Conservation (phyloP, 768 basidiomycete species). For the Tylopilus balloui region DNA sequence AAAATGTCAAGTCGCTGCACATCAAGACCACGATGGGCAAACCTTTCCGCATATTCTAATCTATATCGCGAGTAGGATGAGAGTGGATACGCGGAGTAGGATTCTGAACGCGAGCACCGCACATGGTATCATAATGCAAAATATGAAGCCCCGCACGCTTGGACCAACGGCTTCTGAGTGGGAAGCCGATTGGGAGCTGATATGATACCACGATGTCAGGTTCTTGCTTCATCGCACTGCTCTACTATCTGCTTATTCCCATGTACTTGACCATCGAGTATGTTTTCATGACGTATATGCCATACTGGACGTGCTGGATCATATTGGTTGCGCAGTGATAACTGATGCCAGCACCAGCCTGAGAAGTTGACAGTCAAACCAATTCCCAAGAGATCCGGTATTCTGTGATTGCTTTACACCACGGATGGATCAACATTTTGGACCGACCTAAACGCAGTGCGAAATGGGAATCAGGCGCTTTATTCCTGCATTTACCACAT, state of each 20-base stretch:
- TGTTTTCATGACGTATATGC: conserved; percentile 10
- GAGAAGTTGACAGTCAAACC: conserved; percentile 4
- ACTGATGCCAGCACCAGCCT: conserved; percentile 10
- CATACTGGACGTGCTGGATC: conserved; percentile 7
- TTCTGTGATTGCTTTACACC: not conserved
- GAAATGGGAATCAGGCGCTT: too few relatives aligned
- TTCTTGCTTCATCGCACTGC: conserved; percentile 15
- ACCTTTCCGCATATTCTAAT: conserved; percentile 88
- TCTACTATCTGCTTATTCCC: conserved; percentile 16
- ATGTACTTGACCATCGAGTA: conserved; percentile 20
- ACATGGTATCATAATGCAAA: conserved; percentile 64
- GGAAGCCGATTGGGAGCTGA: conserved; percentile 92
- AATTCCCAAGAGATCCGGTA: conserved; percentile 6
- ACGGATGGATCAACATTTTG: too few relatives aligned
- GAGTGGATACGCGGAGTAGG: conserved; percentile 15
- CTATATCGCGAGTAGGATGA: not conserved
- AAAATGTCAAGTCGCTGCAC: conserved; percentile 98
- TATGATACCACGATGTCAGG: conserved; percentile 34
- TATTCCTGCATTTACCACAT: too few relatives aligned
- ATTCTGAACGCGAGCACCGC: conserved; percentile 17
- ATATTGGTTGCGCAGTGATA: not conserved
- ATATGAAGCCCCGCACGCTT: conserved; percentile 99
- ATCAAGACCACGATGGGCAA: conserved; percentile 99
- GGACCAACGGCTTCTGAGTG: conserved; percentile 77
- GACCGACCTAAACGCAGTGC: too few relatives aligned